A percentile compares a stretch with the other conserved stretches of the same genome.
These are phyloP conservation scores for Jacaranda copaia DNA, from an alignment of 257 asterid genomes.

Conservation along the genomic window DNA sequence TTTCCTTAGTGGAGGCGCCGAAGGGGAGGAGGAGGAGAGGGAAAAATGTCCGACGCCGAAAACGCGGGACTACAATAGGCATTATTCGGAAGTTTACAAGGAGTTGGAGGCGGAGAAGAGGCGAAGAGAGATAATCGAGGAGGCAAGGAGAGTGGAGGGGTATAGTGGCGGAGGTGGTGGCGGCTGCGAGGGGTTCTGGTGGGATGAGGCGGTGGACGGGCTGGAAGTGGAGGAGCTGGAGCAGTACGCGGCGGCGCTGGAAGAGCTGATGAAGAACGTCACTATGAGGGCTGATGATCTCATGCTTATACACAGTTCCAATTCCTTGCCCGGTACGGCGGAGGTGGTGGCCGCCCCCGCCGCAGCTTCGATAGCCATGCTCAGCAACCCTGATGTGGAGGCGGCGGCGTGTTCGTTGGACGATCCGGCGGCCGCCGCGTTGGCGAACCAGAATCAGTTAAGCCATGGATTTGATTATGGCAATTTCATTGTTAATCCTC, in stretches of 20 bases:
- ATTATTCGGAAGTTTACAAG: conserved; percentile 37
- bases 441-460: conserved; percentile 28
- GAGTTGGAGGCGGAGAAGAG: conserved; percentile 50
- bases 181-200: conserved; percentile 40
- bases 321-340: conserved; percentile 17
- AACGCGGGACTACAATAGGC: conserved; percentile 39
- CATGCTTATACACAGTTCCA: conserved; percentile 22
- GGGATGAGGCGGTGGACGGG: conserved; percentile 43
- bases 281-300: conserved; percentile 40
- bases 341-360: not conserved
- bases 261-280: conserved; percentile 41
- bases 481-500: conserved; percentile 23
- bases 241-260: conserved; percentile 49
- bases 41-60: not conserved
- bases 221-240: conserved; percentile 48
- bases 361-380: not conserved
- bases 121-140: conserved; percentile 43
- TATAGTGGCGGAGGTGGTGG: conserved; percentile 24
- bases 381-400: conserved; percentile 14
- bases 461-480: conserved; percentile 32
- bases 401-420: conserved; percentile 5
- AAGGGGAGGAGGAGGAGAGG: not conserved
- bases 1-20: conserved; percentile 29
- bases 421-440: conserved; percentile 26
- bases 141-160: conserved; percentile 38